Conservation (phyloP, 148 eudicot genomes). For the Agrostemma githago region DNA sequence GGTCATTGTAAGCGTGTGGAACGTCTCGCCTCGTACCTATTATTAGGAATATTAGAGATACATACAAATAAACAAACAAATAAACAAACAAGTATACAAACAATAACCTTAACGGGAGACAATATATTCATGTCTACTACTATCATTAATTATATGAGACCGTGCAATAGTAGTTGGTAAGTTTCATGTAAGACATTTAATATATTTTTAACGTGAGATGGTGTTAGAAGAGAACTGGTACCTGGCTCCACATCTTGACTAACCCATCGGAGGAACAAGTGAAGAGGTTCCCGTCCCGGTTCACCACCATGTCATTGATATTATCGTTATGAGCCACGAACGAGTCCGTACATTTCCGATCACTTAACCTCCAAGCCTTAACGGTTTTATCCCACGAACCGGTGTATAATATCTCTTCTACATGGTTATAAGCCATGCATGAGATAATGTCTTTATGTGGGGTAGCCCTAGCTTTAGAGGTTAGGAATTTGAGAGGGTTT, state of each 20-base stretch:
- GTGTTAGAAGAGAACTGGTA: too few relatives aligned
- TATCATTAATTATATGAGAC: too few relatives aligned
- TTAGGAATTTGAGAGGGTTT: slow-evolving; percentile 16
- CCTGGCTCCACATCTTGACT: slow-evolving; percentile 65
- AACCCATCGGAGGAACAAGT: slow-evolving; percentile 64
- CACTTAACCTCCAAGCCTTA: slow-evolving; percentile 52
- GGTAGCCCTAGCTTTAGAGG: slow-evolving; percentile 1
- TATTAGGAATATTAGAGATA: too few relatives aligned
- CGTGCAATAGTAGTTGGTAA: too few relatives aligned
- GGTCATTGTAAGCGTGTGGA: slow-evolving; percentile 57
- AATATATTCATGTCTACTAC: too few relatives aligned
- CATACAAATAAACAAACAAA: too few relatives aligned
- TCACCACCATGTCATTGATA: slow-evolving; percentile 47
- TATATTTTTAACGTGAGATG: too few relatives aligned
- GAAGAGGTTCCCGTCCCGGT: slow-evolving; percentile 56
- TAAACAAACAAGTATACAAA: too few relatives aligned
- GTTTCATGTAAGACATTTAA: too few relatives aligned
- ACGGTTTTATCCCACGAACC: slow-evolving; percentile 61
- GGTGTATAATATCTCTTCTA: slow-evolving; percentile 52
- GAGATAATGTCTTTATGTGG: slow-evolving; percentile 51
- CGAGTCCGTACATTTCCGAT: slow-evolving; percentile 43
- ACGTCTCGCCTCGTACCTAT: slow-evolving; percentile 35
- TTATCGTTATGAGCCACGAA: slow-evolving; percentile 60
- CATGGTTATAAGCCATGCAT: slow-evolving; percentile 64
- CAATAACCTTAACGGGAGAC: too few relatives aligned